Conservation (phyloP, 345 rosid species). For the Lumnitzera littorea region DNA sequence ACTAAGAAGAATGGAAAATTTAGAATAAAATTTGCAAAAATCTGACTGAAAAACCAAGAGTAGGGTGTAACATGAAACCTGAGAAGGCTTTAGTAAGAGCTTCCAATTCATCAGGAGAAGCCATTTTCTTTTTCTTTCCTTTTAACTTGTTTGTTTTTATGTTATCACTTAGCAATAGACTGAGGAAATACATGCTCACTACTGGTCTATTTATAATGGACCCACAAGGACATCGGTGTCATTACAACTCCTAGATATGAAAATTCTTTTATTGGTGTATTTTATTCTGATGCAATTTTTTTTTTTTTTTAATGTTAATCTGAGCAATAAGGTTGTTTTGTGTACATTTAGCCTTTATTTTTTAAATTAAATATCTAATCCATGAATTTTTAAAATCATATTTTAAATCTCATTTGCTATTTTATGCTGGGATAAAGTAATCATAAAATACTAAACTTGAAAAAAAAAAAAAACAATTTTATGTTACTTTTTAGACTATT, state of each 20-base stretch:
- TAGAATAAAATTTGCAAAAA: too few relatives aligned
- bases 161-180: not conserved
- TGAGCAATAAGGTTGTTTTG: not conserved
- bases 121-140: conserved; percentile 28
- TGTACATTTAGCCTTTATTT: not conserved
- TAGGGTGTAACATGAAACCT: conserved; percentile 26
- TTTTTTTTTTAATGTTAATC: not conserved
- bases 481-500: too few relatives aligned
- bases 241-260: not conserved
- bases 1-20: too few relatives aligned
- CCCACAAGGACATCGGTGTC: conserved; percentile 34
- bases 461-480: too few relatives aligned
- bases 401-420: too few relatives aligned
- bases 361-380: too few relatives aligned
- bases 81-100: conserved; percentile 56
- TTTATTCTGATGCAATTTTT: not conserved
- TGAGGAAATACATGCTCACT: not conserved
- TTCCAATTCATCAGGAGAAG: conserved; percentile 34
- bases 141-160: not conserved
- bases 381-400: too few relatives aligned
- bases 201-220: conserved; percentile 9
- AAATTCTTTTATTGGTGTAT: too few relatives aligned
- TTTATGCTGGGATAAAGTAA: too few relatives aligned
- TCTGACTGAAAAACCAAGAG: not conserved
- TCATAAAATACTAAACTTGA: too few relatives aligned